Evolutionary conservation across 2,329 filamentous ascomycete genomes (phyloP), one percentile per base, ranked within the genome.

Genomic region (Dactylellina leptospora): DNA sequence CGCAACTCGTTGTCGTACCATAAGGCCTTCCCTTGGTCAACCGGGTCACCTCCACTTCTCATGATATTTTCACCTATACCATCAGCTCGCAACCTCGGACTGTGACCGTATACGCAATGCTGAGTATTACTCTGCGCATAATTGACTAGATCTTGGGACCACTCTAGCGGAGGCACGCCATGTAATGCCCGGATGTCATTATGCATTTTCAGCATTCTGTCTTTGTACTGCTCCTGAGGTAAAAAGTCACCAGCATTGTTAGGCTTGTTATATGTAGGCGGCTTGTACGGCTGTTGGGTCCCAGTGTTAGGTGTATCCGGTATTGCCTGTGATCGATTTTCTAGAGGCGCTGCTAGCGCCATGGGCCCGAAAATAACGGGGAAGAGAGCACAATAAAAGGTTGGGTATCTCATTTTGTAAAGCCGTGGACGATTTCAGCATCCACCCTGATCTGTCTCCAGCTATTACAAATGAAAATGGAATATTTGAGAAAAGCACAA

Each of bases 1-100:
- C 9, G 45, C 36, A 66, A 28, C 28, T 73, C 69, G 18, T 60
- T 62, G 10, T 60, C 53, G 23, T 66, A 73, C 69, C 66, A 72
- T 25, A 62, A 16, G 13, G 42, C 11, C 42, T 23, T 54, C 8
- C 27, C 51, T 45, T 59, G 53, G 4, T 63, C 33, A 2, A 40
- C 58, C 4, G 45, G 30, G 2, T 47, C 48, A 20, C 50, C 51
- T 4, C 38, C 40, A 2, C 58, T 59, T 6, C 20, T 33, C 1
- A 63, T 22, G 16, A 72, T 72, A 28, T 63, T 63, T n/a, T 72
- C 66, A 8, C 66, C 66, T 8, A 59, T 51, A 23, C 36, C 40
- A 20, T 51, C 58, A 4, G n/a, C 27, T 18, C 54, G 38, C 0
- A 63, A 27, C 0, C 25, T 44, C 1, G 3, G 18, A 2, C 51